Conservation (phyloP, 352 stramenopile species). For the Peronospora belbahrii region DNA sequence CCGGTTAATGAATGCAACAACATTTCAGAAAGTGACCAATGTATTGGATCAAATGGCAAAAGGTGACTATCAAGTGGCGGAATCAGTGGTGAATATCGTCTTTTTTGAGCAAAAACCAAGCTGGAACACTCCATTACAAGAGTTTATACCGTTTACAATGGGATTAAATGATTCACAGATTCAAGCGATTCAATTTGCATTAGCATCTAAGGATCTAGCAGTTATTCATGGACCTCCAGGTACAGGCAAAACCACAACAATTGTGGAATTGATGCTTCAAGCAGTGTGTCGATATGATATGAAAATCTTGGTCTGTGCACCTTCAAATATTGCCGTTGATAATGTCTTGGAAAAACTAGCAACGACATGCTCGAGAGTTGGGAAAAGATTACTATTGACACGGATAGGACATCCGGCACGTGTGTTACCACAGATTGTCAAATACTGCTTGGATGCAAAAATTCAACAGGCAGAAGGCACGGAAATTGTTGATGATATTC, state of each 20-base stretch:
- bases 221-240: slow-evolving; percentile 91
- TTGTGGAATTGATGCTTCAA: slow-evolving; percentile 95
- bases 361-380: slow-evolving; percentile 20
- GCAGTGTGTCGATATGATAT: slow-evolving; percentile 76
- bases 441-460: slow-evolving; percentile 92
- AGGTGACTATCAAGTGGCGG: slow-evolving; percentile 44
- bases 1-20: slow-evolving; percentile 81
- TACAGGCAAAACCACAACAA: slow-evolving; percentile 95
- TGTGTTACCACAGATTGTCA: slow-evolving; percentile 85
- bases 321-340: slow-evolving; percentile 98
- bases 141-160: slow-evolving; percentile 40
- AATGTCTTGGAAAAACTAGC: slow-evolving; percentile 95
- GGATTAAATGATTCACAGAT: slow-evolving; percentile 73
- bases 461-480: slow-evolving; percentile 90
- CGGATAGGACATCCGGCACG: slow-evolving; percentile 93
- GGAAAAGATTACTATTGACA: slow-evolving; percentile 39
- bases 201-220: slow-evolving; percentile 82
- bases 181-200: slow-evolving; percentile 63
- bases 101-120: slow-evolving; percentile 42
- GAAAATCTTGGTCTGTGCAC: slow-evolving; percentile 93
- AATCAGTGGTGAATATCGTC: slow-evolving; percentile 61
- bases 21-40: slow-evolving; percentile 61
- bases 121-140: slow-evolving; percentile 42
- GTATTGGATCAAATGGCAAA: slow-evolving; percentile 64
- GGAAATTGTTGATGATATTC: slow-evolving; percentile 93